A percentile compares a stretch with the other conserved stretches of the same genome.
Conservation (phyloP, 805 yeast genomes). For the Torulaspora franciscae region DNA sequence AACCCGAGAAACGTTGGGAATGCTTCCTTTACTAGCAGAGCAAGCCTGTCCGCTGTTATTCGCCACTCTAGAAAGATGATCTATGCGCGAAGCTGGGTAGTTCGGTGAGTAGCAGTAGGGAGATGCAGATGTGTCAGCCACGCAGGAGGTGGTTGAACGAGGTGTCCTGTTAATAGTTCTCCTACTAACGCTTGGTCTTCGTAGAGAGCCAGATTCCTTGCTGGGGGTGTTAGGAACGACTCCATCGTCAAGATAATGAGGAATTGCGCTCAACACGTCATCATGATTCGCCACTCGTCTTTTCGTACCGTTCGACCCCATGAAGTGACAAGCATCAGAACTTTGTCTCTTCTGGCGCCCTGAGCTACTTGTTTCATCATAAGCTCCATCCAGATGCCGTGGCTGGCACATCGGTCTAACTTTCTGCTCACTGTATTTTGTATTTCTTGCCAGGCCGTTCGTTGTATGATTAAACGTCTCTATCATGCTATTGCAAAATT, state of each 20-base stretch:
- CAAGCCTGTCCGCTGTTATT: constrained; percentile 2
- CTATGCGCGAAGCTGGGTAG: neutral
- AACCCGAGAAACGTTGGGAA: constrained; percentile 5
- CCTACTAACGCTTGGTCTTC: constrained; percentile 9
- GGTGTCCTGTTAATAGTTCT: constrained; percentile 9
- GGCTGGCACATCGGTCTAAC: constrained; percentile 2
- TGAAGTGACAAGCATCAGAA: constrained; percentile 21
- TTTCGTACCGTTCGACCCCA: constrained; percentile 15
- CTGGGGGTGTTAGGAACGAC: constrained; percentile 14
- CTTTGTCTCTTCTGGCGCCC: constrained; percentile 27
- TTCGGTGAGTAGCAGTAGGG: constrained; percentile 10
- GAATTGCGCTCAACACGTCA: constrained; percentile 3
- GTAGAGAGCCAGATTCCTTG: constrained; percentile 9
- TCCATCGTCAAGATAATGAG: constrained; percentile 6
- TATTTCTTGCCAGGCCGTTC: constrained; percentile 6
- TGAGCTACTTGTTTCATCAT: constrained; percentile 2
- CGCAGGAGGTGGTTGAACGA: constrained; percentile 8
- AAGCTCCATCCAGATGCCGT: neutral
- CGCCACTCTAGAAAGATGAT: constrained; percentile 1
- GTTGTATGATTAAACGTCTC: constrained; percentile 13
- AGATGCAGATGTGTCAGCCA: constrained; percentile 14
- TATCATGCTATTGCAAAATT: constrained; percentile 7
- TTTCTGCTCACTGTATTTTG: neutral
- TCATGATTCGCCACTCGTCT: constrained; percentile 23
- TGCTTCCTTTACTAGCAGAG: constrained; percentile 2